Base-by-base conservation (phyloP, 2,329 filamentous ascomycete species). In the Phialophora macrospora region DNA sequence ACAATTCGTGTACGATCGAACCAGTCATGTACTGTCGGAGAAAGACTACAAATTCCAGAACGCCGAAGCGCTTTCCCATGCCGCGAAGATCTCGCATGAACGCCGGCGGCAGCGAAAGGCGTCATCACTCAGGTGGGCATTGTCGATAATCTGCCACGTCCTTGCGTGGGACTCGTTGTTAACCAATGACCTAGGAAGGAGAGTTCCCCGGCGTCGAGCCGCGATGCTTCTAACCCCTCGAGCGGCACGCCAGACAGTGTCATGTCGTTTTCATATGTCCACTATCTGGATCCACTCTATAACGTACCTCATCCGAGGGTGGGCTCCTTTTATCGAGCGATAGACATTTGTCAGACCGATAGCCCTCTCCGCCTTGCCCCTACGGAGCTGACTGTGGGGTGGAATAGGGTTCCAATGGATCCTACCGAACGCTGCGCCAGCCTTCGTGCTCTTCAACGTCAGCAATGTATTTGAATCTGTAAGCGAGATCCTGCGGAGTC, bases 381-480 rank as follows among this genome's bases (percentile, higher is more conserved):
- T 6, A 51, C 48, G 2, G 22, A 24, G 48, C 24, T 51, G 48
- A 24, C 24, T 22, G 20, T 51, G 20, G 14, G 48, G 3, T 51
- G 48, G 14, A 11, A 26, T 14, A 51, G 48, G 48, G 48, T 51
- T 51, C 24, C 48, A 51, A 51, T 51, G 48, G 48, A 51, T 26
- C 48, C 24, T 51, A 20, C 48, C 48, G 9, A 51, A 51, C 14
- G 48, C 48, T 17, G 48, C 48, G 20, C 48, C 48, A 4, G 48
- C 48, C 20, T 51, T 51, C 22, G 24, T 51, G 6, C 20, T 51
- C 20, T 51, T 51, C 48, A 51, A 51, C 48, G 48, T 51, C 22
- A 12, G 48, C 48, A 51, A 51, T 17, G 14, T 51, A 51, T 51
- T 51, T 17, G 48, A 51, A 26, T 51, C 20, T 51, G 48, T 51